phyloP scores from a whole-genome alignment of 2,329 filamentous ascomycete genomes.

The Trichophyton simii region DNA sequence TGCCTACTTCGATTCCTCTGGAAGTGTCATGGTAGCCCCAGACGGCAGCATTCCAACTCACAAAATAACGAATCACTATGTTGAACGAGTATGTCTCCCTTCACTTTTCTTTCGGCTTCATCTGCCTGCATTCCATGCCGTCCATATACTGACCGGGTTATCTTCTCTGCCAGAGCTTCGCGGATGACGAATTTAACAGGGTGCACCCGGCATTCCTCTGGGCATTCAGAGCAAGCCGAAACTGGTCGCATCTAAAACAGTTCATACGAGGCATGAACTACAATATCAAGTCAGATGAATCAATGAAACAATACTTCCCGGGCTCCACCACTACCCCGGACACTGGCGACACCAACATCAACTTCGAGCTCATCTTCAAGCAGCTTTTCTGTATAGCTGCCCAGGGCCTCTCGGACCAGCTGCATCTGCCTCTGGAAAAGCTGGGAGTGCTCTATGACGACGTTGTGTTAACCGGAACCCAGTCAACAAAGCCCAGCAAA shows the following conservation, averaged over 20 bases:
- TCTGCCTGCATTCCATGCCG: neutral
- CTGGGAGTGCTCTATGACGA: slow-evolving; percentile 64
- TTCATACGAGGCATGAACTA: slow-evolving; percentile 60
- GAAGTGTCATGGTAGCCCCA: slow-evolving; percentile 35
- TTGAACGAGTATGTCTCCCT: slow-evolving; percentile 44
- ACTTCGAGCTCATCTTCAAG: slow-evolving; percentile 66
- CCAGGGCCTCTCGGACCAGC: slow-evolving; percentile 54
- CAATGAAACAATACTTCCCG: slow-evolving; percentile 38
- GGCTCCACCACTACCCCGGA: slow-evolving; percentile 27
- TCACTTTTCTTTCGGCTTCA: too few relatives aligned
- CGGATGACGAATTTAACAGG: slow-evolving; percentile 62
- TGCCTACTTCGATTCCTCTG: slow-evolving; percentile 33
- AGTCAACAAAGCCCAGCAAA: slow-evolving; percentile 20
- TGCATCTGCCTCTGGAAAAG: slow-evolving; percentile 50
- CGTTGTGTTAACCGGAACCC: slow-evolving; percentile 53
- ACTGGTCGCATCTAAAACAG: slow-evolving; percentile 58
- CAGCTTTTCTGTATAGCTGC: slow-evolving; percentile 76
- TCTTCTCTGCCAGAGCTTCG: slow-evolving; percentile 32
- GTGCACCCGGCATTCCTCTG: slow-evolving; percentile 73
- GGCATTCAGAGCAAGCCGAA: slow-evolving; percentile 69
- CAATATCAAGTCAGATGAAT: slow-evolving; percentile 48
- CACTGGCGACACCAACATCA: slow-evolving; percentile 42
- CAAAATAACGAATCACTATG: slow-evolving; percentile 67
- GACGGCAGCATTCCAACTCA: slow-evolving; percentile 36
- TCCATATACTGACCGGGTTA: neutral